Base-by-base conservation (phyloP, 305 asterid species). In the Rubia tinctorum region DNA sequence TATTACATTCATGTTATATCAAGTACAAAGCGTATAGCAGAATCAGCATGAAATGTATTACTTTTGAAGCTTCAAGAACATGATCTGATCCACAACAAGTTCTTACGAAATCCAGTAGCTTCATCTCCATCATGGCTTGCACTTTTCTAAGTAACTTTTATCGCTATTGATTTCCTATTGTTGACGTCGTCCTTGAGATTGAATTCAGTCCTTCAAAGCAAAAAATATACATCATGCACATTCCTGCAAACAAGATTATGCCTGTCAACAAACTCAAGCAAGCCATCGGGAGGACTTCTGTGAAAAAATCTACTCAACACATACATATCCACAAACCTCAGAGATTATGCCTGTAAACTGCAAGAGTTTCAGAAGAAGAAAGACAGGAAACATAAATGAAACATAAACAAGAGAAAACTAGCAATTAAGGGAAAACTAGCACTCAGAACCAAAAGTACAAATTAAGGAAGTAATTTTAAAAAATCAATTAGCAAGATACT, bases 221-320 rank as follows among this genome's bases (percentile, higher is more conserved):
- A 30, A 30, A 30, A 1, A n/a, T 30, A 30, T 30, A 30, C 34
- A 30, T 30, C 34, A 0, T 30, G 34, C 2, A 30, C 1, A 30
- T 30, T 30, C 2, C 34, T 30, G 34, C 34, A 30, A 30, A 30
- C 34, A 30, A 30, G 1, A 30, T 30, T 86, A 94, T 73, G 90
- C 96, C 95, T 87, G 60, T 90, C 99, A 27, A 95, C 87, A 73
- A 94, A 84, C 79, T 94, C 99, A 40, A 94, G 90, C 85, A 94
- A 83, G 55, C 99, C 99, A 87, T 94, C 98, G 8, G 98, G 99
- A 34, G 99, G 98, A 74, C 97, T 89, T 82, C 86, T 91, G 84
- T 90, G 88, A 78, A 94, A 94, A 88, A 94, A 91, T 87, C 98
- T 88, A 85, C 93, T 92, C 72, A 94, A 84, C 84, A 91, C 77